Conservation (phyloP, 116 monocot species). For the Thalassia testudinum region DNA sequence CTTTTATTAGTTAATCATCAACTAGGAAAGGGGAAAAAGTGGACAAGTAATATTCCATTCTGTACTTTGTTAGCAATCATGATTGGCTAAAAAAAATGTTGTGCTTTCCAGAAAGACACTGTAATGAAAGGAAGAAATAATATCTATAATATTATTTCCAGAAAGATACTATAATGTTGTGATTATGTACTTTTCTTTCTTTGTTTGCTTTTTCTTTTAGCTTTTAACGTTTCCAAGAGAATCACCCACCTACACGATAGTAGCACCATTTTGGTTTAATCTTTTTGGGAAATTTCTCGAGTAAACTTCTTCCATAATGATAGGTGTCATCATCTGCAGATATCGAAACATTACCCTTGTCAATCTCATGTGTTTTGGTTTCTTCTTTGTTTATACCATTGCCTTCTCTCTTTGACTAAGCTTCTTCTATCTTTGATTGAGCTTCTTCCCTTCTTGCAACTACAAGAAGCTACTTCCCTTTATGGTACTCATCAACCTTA, state of each 20-base stretch:
- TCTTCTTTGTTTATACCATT: constrained; percentile 8
- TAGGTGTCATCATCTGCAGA: neutral
- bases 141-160: too few relatives aligned
- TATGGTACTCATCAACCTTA: constrained; percentile 47
- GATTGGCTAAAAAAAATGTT: too few relatives aligned
- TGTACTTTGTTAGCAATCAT: too few relatives aligned
- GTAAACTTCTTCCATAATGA: constrained; percentile 2
- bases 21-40: constrained; percentile 99
- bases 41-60: too few relatives aligned
- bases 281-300: neutral
- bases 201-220: constrained; percentile 17
- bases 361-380: constrained; percentile 16
- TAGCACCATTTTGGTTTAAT: neutral
- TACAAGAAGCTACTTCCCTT: constrained; percentile 40
- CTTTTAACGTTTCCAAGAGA: neutral
- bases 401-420: constrained; percentile 15
- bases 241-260: neutral
- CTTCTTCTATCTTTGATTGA: constrained; percentile 36
- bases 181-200: constrained; percentile 25
- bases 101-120: too few relatives aligned
- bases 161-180: too few relatives aligned
- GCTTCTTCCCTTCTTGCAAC: constrained; percentile 38
- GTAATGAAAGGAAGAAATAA: too few relatives aligned
- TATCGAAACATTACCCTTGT: neutral
- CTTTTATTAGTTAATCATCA: constrained; percentile 88